phyloP scores from a whole-genome alignment of 2,329 filamentous ascomycete species.

The Fusarium scirpi region DNA sequence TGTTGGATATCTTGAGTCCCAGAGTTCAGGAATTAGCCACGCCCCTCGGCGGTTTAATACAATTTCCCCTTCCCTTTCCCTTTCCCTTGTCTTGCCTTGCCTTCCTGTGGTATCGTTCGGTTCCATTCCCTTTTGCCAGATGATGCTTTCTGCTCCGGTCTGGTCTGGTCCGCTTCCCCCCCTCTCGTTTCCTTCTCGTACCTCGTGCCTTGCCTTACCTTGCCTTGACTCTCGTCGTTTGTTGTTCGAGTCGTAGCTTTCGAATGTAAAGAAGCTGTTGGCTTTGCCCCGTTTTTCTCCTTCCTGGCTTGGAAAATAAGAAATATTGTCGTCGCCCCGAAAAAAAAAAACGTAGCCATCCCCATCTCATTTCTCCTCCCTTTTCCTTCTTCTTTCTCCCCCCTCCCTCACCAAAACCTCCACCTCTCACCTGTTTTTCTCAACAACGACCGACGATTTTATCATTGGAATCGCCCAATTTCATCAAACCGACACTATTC shows the following conservation, averaged over 20 bases:
- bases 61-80: slow-evolving; percentile 41
- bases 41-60: slow-evolving; percentile 46
- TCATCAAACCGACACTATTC: slow-evolving; percentile 58
- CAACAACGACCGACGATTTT: slow-evolving; percentile 52
- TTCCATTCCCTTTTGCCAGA: slow-evolving; percentile 43
- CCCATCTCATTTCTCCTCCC: slow-evolving; percentile 53
- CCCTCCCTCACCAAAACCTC: slow-evolving; percentile 44
- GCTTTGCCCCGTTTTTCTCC: slow-evolving; percentile 61
- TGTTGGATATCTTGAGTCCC: slow-evolving; percentile 23
- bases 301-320: slow-evolving; percentile 57
- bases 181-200: slow-evolving; percentile 41
- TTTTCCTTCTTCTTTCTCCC: slow-evolving; percentile 40
- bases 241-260: slow-evolving; percentile 45
- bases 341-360: slow-evolving; percentile 65
- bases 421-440: slow-evolving; percentile 49
- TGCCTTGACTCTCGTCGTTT: slow-evolving; percentile 4
- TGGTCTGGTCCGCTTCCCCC: slow-evolving; percentile 34
- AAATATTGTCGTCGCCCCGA: slow-evolving; percentile 57
- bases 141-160: slow-evolving; percentile 29
- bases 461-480: slow-evolving; percentile 47
- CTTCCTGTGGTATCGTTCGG: slow-evolving; percentile 26
- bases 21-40: slow-evolving; percentile 27
- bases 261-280: slow-evolving; percentile 39
- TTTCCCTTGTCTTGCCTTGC: slow-evolving; percentile 12
- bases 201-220: slow-evolving; percentile 41